These are phyloP conservation scores for Xylaria digitata DNA, from an alignment of 2,329 filamentous ascomycete species.

Conservation along the genomic window DNA sequence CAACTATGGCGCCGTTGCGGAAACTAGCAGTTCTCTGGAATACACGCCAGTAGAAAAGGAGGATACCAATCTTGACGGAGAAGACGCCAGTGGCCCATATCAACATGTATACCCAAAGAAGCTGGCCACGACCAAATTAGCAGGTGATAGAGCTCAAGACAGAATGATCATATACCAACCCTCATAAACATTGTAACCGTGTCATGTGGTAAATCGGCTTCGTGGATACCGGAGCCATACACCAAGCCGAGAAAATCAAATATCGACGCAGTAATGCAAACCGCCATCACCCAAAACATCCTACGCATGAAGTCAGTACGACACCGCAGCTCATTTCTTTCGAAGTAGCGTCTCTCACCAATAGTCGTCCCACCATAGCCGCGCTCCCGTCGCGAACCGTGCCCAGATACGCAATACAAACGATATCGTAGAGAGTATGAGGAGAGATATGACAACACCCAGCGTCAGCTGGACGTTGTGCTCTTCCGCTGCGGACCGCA, in stretches of 20 bases:
- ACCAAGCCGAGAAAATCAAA: constrained; percentile 44
- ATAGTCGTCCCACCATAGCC: constrained; percentile 48
- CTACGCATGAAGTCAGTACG: constrained; percentile 31
- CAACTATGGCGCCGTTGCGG: constrained; percentile 41
- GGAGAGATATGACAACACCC: constrained; percentile 46
- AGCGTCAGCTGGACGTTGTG: constrained; percentile 45
- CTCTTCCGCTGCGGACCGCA: constrained; percentile 37
- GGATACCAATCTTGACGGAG: constrained; percentile 47
- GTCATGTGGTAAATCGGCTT: constrained; percentile 38
- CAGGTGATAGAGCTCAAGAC: neutral
- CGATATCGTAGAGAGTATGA: constrained; percentile 43
- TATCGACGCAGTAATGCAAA: constrained; percentile 43
- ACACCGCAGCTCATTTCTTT: neutral
- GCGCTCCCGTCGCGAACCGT: constrained; percentile 41
- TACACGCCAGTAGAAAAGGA: constrained; percentile 49
- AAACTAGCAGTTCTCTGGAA: constrained; percentile 43
- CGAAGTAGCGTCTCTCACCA: constrained; percentile 32
- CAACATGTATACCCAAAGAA: constrained; percentile 46
- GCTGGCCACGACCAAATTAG: constrained; percentile 29
- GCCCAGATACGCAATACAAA: constrained; percentile 46
- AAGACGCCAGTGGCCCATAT: constrained; percentile 47
- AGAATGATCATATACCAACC: constrained; percentile 32
- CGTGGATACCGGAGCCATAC: constrained; percentile 44
- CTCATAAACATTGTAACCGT: constrained; percentile 43
- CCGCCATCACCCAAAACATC: constrained; percentile 47